phyloP scores from a whole-genome alignment of 768 basidiomycete species.

The Agrocybe pediades region DNA sequence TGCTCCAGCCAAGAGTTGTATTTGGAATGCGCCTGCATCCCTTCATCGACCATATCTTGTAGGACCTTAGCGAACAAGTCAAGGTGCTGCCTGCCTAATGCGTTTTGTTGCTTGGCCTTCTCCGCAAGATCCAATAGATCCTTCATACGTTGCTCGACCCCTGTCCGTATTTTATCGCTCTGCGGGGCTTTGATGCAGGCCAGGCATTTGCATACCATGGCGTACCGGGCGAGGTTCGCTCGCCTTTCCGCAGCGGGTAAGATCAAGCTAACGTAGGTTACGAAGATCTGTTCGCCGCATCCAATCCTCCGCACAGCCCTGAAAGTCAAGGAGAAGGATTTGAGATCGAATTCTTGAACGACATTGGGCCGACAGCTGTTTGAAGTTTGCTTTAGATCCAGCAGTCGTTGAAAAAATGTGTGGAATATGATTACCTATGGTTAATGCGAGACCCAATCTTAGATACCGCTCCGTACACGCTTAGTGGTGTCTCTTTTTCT shows the following conservation, averaged over 20 bases:
- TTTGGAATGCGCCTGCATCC: too few relatives aligned
- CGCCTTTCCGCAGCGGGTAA: slow-evolving; percentile 22
- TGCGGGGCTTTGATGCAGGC: slow-evolving; percentile 23
- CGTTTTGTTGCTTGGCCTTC: too few relatives aligned
- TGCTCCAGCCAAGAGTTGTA: too few relatives aligned
- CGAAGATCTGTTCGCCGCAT: slow-evolving; percentile 31
- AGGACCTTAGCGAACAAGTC: too few relatives aligned
- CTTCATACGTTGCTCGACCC: slow-evolving; percentile 1
- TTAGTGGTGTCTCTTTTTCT: too few relatives aligned
- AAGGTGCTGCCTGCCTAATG: too few relatives aligned
- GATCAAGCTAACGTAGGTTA: slow-evolving; percentile 25
- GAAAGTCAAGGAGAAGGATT: slow-evolving; percentile 31
- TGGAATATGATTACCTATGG: neutral
- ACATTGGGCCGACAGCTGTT: slow-evolving; percentile 30
- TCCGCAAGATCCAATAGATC: neutral
- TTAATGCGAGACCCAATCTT: neutral
- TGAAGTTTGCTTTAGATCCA: too few relatives aligned
- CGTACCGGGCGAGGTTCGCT: slow-evolving; percentile 27
- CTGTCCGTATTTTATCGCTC: slow-evolving; percentile 23
- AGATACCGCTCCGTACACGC: neutral
- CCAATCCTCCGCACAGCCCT: slow-evolving; percentile 27
- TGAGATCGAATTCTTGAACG: slow-evolving; percentile 24
- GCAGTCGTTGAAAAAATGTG: too few relatives aligned
- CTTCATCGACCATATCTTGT: too few relatives aligned
- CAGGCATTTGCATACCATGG: slow-evolving; percentile 26